Conservation (phyloP, 1,284 basidiomycete species). For the Trametes hirsuta region DNA sequence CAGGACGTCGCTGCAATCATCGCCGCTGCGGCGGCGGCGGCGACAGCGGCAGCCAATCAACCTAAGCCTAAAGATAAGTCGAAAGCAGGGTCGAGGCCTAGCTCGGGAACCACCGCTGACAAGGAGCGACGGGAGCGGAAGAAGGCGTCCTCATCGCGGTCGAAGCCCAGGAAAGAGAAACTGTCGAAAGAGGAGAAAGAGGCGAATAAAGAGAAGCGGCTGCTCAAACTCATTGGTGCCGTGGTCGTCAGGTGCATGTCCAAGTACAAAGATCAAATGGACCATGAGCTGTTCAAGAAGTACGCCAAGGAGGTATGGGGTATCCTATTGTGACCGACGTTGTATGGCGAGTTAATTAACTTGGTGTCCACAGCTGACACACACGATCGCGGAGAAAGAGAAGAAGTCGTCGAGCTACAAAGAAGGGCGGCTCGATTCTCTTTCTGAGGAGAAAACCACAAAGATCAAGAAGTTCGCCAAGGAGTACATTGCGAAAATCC, state of each 20-base stretch:
- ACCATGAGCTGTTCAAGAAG: constrained; percentile 90
- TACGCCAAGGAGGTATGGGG: constrained; percentile 87
- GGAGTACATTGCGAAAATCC: constrained; percentile 78
- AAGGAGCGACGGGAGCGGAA: constrained; percentile 26
- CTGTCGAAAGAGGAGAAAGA: constrained; percentile 60
- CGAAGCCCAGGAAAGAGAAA: constrained; percentile 43
- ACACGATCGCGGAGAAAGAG: constrained; percentile 89
- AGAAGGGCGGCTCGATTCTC: constrained; percentile 67
- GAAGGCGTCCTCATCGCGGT: constrained; percentile 24
- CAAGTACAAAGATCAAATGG: constrained; percentile 83
- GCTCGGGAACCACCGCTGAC: background rate
- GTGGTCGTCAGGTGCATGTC: constrained; percentile 93
- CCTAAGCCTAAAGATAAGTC: constrained; percentile 18
- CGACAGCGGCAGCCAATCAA: constrained; percentile 34
- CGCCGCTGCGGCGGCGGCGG: constrained; percentile 50
- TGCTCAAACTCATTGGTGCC: constrained; percentile 85
- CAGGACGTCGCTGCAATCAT: constrained; percentile 50
- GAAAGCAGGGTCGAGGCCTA: background rate
- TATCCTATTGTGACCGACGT: background rate
- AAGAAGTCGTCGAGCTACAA: constrained; percentile 85
- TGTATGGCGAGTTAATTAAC: background rate
- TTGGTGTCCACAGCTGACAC: constrained; percentile 60
- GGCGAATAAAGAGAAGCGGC: constrained; percentile 77
- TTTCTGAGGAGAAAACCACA: constrained; percentile 83
- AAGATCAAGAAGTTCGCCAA: constrained; percentile 97